These are phyloP conservation scores for Aspergillus coremiiformis DNA, from an alignment of 495 filamentous ascomycete species.

Conservation along the genomic window DNA sequence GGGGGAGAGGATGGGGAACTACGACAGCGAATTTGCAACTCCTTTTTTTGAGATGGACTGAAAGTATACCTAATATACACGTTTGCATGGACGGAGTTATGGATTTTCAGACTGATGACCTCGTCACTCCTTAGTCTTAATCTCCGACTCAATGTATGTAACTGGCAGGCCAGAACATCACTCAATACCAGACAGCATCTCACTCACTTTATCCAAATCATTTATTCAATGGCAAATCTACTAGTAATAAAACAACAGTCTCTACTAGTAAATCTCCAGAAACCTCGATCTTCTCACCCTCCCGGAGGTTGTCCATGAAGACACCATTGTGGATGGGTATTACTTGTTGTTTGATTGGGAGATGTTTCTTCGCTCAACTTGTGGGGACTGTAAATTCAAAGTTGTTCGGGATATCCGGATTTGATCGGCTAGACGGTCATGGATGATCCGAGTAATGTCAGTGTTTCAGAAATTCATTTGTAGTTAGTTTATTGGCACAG, in stretches of 20 bases:
- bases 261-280: conserved; percentile 22
- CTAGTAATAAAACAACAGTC: neutral
- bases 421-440: no score
- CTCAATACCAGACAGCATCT: neutral
- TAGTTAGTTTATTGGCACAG: neutral
- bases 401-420: conserved; percentile 2
- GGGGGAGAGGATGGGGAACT: no score
- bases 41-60: neutral
- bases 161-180: neutral
- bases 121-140: neutral
- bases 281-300: conserved; percentile 30
- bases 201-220: neutral
- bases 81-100: conserved; percentile 1
- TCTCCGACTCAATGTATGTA: neutral
- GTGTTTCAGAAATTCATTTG: no score
- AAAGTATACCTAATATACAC: neutral
- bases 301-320: conserved; percentile 30
- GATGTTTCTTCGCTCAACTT: no score
- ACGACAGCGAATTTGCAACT: neutral
- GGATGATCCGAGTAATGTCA: neutral
- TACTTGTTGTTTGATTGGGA: conserved; percentile 13
- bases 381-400: no score
- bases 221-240: neutral
- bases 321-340: conserved; percentile 35
- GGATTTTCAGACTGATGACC: neutral